Evolutionary conservation across 176 grass and related monocot genomes (phyloP), one percentile per base, ranked within the genome.

Genomic region (Elaeis guineensis): DNA sequence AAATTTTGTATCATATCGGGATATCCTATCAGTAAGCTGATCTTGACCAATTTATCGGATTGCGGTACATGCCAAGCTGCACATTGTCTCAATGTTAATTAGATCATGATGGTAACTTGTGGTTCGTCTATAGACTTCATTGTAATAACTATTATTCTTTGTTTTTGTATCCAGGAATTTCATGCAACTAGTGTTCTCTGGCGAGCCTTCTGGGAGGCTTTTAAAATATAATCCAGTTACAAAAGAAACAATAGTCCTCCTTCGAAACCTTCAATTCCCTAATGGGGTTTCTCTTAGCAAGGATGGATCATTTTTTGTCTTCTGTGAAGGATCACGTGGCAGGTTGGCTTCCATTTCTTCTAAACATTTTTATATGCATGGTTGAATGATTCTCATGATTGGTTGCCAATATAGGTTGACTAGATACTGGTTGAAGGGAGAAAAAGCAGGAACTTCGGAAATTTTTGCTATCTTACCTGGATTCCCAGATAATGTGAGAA

Each of bases 221-320:
- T 62, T 96, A 63, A 96, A 90, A 69, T 96, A 96, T 20, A 54
- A 85, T 32, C 75, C 80, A 0, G 59, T 77, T 19, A 90, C 80
- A 59, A 87, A 87, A 75, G 78, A 96, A 78, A 87, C 86, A 15
- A 90, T 78, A 22, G 91, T 96, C 16, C 78, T 96, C 18, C 77
- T 67, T 19, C 64, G 86, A 16, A 70, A 70, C 58, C 68, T 96
- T 16, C 91, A 90, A 66, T 96, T 96, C 59, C 91, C 91, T 35
- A 96, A 96, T 50, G 91, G 91, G 15, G 83, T 96, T 54, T 85
- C 80, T 58, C 52, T 87, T 67, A 96, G 86, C 83, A 96, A 90
- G 53, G 92, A 96, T 63, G 78, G 80, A 15, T 80, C 83, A n/a
- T 96, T 96, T 69, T 85, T 96, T 7, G 70, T 96, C 63, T 96